Conservation (phyloP, 306 rosid species). For the Gastrolobium bilobum region DNA sequence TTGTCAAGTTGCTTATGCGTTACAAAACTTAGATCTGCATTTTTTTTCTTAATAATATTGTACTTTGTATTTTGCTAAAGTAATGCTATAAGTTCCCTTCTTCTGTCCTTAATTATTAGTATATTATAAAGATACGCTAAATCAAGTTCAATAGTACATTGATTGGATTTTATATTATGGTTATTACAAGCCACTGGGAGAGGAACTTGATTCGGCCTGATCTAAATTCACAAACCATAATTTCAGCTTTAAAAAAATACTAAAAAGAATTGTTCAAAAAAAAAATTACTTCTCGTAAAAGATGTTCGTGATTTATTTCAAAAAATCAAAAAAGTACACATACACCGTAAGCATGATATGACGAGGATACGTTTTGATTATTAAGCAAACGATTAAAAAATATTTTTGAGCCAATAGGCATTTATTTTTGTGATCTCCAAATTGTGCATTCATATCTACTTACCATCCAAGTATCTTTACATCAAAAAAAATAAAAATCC, state of each 20-base stretch:
- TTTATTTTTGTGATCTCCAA: slow-evolving; percentile 8
- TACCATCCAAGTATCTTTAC: neutral
- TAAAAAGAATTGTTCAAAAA: too few relatives aligned
- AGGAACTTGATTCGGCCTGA: neutral
- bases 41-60: neutral
- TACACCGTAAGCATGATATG: neutral
- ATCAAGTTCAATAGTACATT: neutral
- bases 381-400: neutral
- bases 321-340: neutral
- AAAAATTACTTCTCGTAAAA: too few relatives aligned
- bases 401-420: neutral
- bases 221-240: neutral
- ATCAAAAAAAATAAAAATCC: neutral
- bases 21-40: neutral
- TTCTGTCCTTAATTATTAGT: neutral
- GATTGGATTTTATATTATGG: neutral
- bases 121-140: neutral
- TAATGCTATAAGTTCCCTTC: neutral
- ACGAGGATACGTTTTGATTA: neutral
- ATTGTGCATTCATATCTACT: neutral
- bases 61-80: slow-evolving; percentile 8
- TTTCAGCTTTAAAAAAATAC: neutral
- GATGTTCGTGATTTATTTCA: too few relatives aligned
- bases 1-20: neutral
- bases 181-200: neutral